Conservation (phyloP, 176 grass and related monocot genomes). For the Carex scoparia region DNA sequence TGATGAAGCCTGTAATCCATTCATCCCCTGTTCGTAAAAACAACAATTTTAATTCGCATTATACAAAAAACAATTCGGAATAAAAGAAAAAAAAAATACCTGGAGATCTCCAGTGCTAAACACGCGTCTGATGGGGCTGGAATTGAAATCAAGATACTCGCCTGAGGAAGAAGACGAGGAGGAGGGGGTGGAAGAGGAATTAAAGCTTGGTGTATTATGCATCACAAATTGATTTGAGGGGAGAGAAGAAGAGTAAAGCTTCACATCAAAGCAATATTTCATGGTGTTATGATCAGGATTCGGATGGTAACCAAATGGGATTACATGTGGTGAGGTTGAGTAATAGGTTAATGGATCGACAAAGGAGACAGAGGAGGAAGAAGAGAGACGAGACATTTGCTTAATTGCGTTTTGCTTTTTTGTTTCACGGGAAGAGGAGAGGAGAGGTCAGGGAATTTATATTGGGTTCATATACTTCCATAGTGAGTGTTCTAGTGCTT, state of each 20-base stretch:
- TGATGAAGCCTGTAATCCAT: constrained; percentile 26
- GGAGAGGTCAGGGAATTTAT: background rate
- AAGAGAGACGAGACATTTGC: constrained; percentile 21
- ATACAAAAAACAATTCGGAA: background rate
- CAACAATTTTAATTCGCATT: background rate
- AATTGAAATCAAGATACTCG: constrained; percentile 51
- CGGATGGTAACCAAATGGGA: background rate
- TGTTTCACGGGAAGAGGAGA: background rate
- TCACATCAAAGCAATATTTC: background rate
- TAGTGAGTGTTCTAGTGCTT: background rate
- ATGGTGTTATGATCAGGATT: constrained; percentile 15
- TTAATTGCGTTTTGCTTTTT: constrained; percentile 7
- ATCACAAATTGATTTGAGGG: background rate
- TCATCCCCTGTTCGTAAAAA: constrained; percentile 53
- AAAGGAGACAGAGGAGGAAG: constrained; percentile 20
- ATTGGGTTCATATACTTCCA: background rate
- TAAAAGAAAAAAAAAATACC: constrained; percentile 22
- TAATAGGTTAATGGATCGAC: constrained; percentile 12
- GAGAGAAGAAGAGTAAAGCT: background rate
- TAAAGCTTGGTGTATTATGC: constrained; percentile 47
- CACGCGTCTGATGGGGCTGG: constrained; percentile 52
- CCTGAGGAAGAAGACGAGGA: constrained; percentile 62
- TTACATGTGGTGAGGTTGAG: background rate
- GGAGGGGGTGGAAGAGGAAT: constrained; percentile 39
- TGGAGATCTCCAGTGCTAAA: constrained; percentile 88